Conservation (phyloP, 768 basidiomycete species). For the Ramaria sp. region DNA sequence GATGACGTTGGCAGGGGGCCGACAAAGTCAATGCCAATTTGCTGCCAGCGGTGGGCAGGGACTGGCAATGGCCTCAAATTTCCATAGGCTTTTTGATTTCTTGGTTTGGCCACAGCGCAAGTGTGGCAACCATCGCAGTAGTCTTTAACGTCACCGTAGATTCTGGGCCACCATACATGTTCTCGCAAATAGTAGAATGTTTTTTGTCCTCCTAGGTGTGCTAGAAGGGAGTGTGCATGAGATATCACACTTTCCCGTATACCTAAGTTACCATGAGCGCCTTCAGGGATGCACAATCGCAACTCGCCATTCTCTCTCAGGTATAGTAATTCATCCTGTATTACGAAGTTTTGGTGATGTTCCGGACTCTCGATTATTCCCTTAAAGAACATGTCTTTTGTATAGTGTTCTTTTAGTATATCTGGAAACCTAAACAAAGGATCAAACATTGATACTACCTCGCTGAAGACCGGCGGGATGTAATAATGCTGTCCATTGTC, state of each 20-base stretch:
- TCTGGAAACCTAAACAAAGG: too few species aligned
- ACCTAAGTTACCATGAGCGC: not conserved
- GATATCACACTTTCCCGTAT: constrained; percentile 23
- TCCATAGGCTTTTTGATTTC: constrained; percentile 20
- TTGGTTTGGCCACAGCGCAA: constrained; percentile 17
- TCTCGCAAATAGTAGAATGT: constrained; percentile 15
- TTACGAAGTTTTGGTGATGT: constrained; percentile 9
- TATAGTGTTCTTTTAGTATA: constrained; percentile 12
- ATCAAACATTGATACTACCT: too few species aligned
- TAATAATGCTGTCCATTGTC: too few species aligned
- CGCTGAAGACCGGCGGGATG: too few species aligned
- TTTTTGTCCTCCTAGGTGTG: constrained; percentile 18
- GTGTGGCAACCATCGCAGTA: constrained; percentile 20
- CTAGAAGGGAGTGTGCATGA: constrained; percentile 22
- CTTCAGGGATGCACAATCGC: constrained; percentile 13
- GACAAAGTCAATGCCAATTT: constrained; percentile 25
- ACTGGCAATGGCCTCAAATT: constrained; percentile 14
- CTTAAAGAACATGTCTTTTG: constrained; percentile 18
- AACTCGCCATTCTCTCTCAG: not conserved
- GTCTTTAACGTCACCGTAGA: constrained; percentile 8
- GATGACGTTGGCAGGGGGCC: constrained; percentile 20
- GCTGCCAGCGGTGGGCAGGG: constrained; percentile 11
- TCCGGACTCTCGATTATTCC: constrained; percentile 11
- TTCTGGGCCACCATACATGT: constrained; percentile 14
- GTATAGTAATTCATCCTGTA: constrained; percentile 8